Evolutionary conservation across 2,329 filamentous ascomycete genomes (phyloP), one percentile per base, ranked within the genome.

Genomic region (Fusarium annulatum): DNA sequence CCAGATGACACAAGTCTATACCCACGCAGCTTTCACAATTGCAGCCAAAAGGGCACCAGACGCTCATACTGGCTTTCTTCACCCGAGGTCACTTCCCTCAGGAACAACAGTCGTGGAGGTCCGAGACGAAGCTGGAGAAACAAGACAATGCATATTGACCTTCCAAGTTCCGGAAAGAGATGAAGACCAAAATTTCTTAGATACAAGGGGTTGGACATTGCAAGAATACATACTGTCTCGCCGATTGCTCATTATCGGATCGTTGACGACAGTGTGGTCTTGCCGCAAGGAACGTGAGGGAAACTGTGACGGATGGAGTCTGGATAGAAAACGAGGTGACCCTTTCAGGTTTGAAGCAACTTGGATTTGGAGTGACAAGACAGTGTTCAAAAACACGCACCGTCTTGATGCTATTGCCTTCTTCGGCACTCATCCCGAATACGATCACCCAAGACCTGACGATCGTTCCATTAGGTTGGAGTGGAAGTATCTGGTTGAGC

Each of bases 121-220:
- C 14, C 36, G 16, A 0, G 9, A 3, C n/a, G 19, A 41, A 2
- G 7, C 42, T 41, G 52, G 36, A 0, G 1, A 9, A 14, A 9
- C 11, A n/a, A 26, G 36, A 11, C 19, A n/a, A 8, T 11, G 19
- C 15, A 55, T 38, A 18, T 33, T 55, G 19, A 41, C 52, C 0
- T 55, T 55, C 6, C 5, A 26, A 3, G 14, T 23, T 23, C 23
- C 23, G 23, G n/a, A 8, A 3, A 19, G 16, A 3, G 34, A 26
- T 5, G n/a, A 38, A 16, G 34, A 53, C 1, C 9, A 39, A 2
- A 28, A 10, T 2, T 7, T 38, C 7, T 7, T 56, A 8, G 26
- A 56, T 21, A 30, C 52, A 3, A 19, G 38, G 4, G 52, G 28
- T 0, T 56, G 36, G 52, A 30, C 19, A 5, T 5, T 56, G 3